A percentile compares a stretch with the other conserved stretches of the same genome.
phyloP scores from a whole-genome alignment of 164 flowering plant genomes.

The Brasenia schreberi region DNA sequence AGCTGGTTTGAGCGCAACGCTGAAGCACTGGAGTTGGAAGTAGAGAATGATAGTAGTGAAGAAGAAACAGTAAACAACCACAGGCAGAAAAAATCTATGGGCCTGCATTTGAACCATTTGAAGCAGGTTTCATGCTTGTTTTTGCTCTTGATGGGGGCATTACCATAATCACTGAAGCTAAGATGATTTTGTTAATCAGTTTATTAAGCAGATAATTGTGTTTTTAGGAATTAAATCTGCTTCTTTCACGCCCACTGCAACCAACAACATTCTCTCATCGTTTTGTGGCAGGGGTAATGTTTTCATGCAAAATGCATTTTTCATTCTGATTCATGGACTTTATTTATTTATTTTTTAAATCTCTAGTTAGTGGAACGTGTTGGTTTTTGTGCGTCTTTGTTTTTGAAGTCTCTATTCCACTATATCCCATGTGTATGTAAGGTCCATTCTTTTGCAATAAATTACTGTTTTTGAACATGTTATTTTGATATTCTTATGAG shows the following conservation, averaged over 20 bases:
- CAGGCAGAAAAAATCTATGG: conserved; percentile 46
- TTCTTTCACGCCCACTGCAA: conserved; percentile 70
- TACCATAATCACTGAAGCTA: neutral
- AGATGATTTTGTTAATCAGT: neutral
- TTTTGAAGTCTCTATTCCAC: neutral
- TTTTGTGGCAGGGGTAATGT: conserved; percentile 73
- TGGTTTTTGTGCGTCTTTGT: neutral
- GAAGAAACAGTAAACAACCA: conserved; percentile 58
- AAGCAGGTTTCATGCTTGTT: conserved; percentile 44
- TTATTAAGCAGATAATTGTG: neutral
- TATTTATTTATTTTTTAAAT: too few relatives aligned
- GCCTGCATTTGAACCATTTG: conserved; percentile 40
- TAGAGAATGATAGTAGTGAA: conserved; percentile 75
- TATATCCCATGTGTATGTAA: too few relatives aligned
- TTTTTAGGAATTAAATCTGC: conserved; percentile 53
- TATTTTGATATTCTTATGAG: neutral
- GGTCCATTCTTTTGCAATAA: neutral
- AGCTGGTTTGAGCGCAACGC: conserved; percentile 83
- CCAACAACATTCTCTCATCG: conserved; percentile 75
- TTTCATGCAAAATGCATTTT: neutral
- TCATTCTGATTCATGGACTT: neutral
- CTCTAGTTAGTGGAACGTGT: neutral
- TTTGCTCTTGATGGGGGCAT: neutral
- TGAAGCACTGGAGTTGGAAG: conserved; percentile 48
- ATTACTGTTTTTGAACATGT: neutral